Base-by-base conservation (phyloP, 78 protist genomes). In the Monosiga brevicollis region DNA sequence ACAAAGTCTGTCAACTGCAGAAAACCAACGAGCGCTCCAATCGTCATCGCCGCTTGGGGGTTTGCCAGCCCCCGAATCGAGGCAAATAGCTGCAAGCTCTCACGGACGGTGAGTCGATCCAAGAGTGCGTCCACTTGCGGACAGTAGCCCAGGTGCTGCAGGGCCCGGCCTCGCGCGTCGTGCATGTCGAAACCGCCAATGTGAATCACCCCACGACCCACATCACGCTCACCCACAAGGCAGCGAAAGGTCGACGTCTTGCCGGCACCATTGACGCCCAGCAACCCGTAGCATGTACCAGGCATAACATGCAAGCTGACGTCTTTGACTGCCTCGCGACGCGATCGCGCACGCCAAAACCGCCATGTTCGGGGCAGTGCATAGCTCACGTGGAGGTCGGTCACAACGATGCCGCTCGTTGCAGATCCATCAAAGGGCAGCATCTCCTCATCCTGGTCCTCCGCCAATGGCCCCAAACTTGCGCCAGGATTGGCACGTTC, bases 121-220 rank as follows among this genome's bases (percentile, higher is more conserved):
- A 87, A 86, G 42, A 91, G 85, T 22, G 83, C 55, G 87, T 91
- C 91, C 42, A 34, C 37, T 85, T 91, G 94, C 29, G 92, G 92
- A 76, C 95, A 92, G 78, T 73, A 73, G 42, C 36, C 77, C n/a
- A 73, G 6, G 6, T 49, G 62, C 62, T 15, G 62, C 62, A 20
- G 62, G 29, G 62, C 15, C 29, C 6, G 6, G 62, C 62, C 29
- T 15, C 62, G 6, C 29, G 6, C 23, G 36, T 35, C 37, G 3
- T 9, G 22, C 43, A 20, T 2, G 37, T 22, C 20, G 37, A 40
- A 3, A 3, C 9, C 39, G 22, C 36, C 42, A 3, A 37, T 36
- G 32, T 34, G 36, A 9, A 76, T 2, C 20, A 34, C 29, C 32
- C 24, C 32, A 10, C 20, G 15, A 20, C 29, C 15, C 29, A 20